Conservation (phyloP, 2,329 filamentous ascomycete genomes). For the Fusarium bactridioides region DNA sequence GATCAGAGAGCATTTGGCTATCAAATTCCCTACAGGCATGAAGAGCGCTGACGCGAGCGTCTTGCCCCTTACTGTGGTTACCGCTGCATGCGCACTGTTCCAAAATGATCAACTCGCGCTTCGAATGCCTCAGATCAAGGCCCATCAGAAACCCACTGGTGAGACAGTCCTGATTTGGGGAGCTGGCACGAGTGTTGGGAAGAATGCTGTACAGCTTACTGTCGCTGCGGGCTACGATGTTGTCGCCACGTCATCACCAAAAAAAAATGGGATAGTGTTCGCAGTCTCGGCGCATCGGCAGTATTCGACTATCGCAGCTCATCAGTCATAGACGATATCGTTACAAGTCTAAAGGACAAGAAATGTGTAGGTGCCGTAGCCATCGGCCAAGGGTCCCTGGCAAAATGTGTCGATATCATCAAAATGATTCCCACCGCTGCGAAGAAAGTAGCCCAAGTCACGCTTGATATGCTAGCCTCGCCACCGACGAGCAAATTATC, state of each 20-base stretch:
- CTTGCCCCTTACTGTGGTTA: not conserved
- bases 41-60: not conserved
- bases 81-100: not conserved
- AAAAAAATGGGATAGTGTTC: not conserved
- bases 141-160: accelerated
- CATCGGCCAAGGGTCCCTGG: not conserved
- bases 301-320: not conserved
- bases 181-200: not conserved
- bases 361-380: not conserved
- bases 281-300: not conserved
- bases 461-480: not conserved
- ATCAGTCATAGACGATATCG: not conserved
- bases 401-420: slow-evolving; percentile 1
- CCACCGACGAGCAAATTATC: not conserved
- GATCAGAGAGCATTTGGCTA: not conserved
- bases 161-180: not conserved
- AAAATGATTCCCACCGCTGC: not conserved
- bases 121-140: not conserved
- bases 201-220: not conserved
- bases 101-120: not conserved
- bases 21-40: not conserved
- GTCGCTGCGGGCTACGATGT: not conserved
- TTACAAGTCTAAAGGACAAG: not conserved
- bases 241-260: not conserved
- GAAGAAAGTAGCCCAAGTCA: not conserved